These are phyloP conservation scores for Alternaria gansuensis DNA, from an alignment of 2,329 filamentous ascomycete species.

Conservation along the genomic window DNA sequence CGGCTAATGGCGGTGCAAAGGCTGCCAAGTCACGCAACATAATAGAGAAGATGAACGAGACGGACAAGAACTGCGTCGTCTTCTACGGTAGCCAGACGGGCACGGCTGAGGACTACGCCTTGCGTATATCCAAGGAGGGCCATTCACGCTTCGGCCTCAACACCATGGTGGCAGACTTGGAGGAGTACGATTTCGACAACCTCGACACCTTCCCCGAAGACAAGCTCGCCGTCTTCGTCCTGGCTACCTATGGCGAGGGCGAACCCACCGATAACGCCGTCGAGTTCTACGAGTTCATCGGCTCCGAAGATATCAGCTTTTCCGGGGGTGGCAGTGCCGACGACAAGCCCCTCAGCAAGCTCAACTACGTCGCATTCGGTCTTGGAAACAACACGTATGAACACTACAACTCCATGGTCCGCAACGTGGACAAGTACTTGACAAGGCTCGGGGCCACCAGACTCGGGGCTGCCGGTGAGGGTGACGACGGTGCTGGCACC, in stretches of 20 bases:
- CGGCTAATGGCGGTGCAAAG: constrained; percentile 71
- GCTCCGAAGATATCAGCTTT: constrained; percentile 81
- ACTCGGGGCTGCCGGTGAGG: constrained; percentile 89
- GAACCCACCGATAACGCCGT: constrained; percentile 99
- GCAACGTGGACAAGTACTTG: constrained; percentile 83
- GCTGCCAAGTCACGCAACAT: constrained; percentile 90
- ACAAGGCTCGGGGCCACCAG: constrained; percentile 82
- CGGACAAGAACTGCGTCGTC: constrained; percentile 94
- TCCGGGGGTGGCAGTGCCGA: constrained; percentile 69
- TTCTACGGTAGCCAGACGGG: constrained; percentile 99
- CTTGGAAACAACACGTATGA: constrained; percentile 99
- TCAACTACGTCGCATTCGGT: constrained; percentile 95
- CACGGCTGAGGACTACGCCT: constrained; percentile 97
- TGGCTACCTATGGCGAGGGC: constrained; percentile 97
- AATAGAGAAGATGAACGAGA: constrained; percentile 94
- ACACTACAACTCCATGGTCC: constrained; percentile 99
- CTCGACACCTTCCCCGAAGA: constrained; percentile 87
- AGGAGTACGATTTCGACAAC: constrained; percentile 97
- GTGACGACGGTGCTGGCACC: constrained; percentile 95
- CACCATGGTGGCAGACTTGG: constrained; percentile 97
- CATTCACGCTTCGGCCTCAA: constrained; percentile 95
- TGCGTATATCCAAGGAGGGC: constrained; percentile 94
- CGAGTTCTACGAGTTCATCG: constrained; percentile 97
- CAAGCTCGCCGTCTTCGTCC: constrained; percentile 92
- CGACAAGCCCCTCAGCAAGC: constrained; percentile 77